Conservation (phyloP, 2,329 filamentous ascomycete genomes). For the Ophiostoma piceae region DNA sequence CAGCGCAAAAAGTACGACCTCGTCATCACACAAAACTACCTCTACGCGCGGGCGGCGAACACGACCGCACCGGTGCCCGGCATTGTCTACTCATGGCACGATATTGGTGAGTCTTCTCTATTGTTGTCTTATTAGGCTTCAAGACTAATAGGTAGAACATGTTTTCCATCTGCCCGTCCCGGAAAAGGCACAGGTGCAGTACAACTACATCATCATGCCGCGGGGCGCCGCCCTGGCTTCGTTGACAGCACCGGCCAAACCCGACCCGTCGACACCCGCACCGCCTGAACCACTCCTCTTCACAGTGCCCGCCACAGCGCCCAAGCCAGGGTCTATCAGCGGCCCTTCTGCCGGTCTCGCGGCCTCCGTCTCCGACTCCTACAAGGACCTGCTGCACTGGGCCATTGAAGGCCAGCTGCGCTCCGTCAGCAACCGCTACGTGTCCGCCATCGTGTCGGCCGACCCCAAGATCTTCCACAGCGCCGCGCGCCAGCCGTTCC, state of each 20-base stretch:
- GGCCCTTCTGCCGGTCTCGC: constrained; percentile 49
- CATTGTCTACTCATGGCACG: constrained; percentile 55
- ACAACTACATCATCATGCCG: constrained; percentile 62
- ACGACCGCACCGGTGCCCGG: constrained; percentile 49
- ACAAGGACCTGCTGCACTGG: constrained; percentile 57
- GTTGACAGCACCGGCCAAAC: constrained; percentile 36
- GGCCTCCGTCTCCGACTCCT: constrained; percentile 52
- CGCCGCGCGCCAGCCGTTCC: constrained; percentile 51
- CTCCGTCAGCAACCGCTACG: constrained; percentile 41
- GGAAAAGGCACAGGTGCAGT: constrained; percentile 59
- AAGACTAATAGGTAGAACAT: constrained; percentile 37
- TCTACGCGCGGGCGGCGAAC: constrained; percentile 53
- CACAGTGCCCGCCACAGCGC: constrained; percentile 54
- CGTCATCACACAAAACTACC: constrained; percentile 54
- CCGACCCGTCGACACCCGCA: constrained; percentile 23
- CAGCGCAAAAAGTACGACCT: constrained; percentile 64
- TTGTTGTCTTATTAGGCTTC: not conserved
- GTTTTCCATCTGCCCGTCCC: constrained; percentile 60
- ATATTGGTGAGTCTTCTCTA: constrained; percentile 42
- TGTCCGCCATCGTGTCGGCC: constrained; percentile 46
- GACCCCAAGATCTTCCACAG: constrained; percentile 55
- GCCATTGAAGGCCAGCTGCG: constrained; percentile 50
- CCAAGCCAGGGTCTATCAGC: constrained; percentile 54
- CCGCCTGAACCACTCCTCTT: constrained; percentile 56
- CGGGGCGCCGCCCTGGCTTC: constrained; percentile 46